phyloP scores from a whole-genome alignment of 257 asterid genomes.

The Nicotiana attenuata region DNA sequence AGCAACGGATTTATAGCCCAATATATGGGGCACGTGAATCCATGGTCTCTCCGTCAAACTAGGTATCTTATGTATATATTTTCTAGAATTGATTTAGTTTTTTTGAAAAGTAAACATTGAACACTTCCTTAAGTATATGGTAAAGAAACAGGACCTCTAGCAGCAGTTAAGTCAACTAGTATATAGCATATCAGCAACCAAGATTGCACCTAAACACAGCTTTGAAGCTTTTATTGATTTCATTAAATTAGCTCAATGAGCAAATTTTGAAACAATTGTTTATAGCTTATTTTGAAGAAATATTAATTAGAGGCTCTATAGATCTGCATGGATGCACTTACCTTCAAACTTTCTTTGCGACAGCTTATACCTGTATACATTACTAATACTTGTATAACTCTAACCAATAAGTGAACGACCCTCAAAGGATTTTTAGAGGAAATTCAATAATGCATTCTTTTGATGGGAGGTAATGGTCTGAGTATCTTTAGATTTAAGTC shows the following conservation, averaged over 20 bases:
- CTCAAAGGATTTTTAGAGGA: too few relatives aligned
- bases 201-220: not conserved
- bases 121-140: not conserved
- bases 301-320: not conserved
- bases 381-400: too few relatives aligned
- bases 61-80: too few relatives aligned
- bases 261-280: not conserved
- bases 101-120: not conserved
- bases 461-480: too few relatives aligned
- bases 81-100: not conserved
- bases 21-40: too few relatives aligned
- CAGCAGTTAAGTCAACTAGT: not conserved
- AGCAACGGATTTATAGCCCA: too few relatives aligned
- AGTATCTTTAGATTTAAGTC: too few relatives aligned
- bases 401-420: too few relatives aligned
- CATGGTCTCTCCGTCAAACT: too few relatives aligned
- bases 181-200: not conserved
- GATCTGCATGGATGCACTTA: constrained; percentile 16
- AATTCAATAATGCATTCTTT: too few relatives aligned
- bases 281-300: constrained; percentile 8
- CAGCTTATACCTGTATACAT: constrained; percentile 37
- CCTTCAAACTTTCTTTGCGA: constrained; percentile 63
- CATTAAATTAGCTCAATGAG: not conserved
- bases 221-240: not conserved
- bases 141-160: not conserved